Conservation (phyloP, 305 asterid genomes). For the Caryopteris hybrid region DNA sequence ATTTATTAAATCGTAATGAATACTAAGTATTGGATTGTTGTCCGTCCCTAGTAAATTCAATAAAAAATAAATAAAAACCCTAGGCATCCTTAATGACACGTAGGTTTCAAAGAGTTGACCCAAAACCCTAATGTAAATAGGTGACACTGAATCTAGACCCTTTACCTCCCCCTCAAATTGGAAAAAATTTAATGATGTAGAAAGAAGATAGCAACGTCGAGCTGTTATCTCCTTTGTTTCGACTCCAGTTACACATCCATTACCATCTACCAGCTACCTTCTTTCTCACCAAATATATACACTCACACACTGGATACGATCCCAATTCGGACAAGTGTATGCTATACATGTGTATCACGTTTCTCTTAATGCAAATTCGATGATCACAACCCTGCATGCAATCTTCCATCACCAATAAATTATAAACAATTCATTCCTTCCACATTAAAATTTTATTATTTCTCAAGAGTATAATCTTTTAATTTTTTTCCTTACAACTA, state of each 20-base stretch:
- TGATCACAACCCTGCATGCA: no score
- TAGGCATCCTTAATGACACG: constrained; percentile 10
- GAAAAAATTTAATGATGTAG: background rate
- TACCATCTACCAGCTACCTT: constrained; percentile 1
- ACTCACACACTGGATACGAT: background rate
- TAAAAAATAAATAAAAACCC: background rate
- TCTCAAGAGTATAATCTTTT: no score
- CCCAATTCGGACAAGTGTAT: background rate
- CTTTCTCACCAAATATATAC: background rate
- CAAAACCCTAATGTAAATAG: background rate
- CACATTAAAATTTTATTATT: no score
- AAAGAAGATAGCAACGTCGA: background rate
- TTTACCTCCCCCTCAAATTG: background rate
- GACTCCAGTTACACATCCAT: constrained; percentile 13
- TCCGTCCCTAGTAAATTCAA: background rate
- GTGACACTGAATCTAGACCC: constrained; percentile 25
- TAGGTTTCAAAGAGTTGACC: constrained; percentile 21
- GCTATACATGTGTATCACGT: no score
- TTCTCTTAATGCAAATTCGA: no score
- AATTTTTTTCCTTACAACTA: no score
- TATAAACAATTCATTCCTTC: no score
- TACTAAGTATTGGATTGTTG: no score
- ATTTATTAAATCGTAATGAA: no score
- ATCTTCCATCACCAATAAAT: no score
- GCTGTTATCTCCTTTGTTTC: no score